Conservation (phyloP, 805 yeast species). For the Kodamaea kaohsiungensis region DNA sequence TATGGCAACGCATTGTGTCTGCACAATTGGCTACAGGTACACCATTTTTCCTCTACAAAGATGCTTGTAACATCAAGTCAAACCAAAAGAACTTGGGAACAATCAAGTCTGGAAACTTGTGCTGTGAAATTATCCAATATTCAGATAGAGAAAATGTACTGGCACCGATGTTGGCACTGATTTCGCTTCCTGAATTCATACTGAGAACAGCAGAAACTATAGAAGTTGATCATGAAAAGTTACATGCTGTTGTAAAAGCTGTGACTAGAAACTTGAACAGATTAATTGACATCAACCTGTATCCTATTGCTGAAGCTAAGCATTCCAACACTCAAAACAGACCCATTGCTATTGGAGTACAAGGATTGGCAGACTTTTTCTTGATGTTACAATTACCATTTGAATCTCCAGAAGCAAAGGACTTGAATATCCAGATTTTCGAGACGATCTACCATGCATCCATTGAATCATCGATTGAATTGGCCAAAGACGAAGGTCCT, state of each 20-base stretch:
- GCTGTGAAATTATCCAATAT: constrained; percentile 93
- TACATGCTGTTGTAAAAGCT: constrained; percentile 78
- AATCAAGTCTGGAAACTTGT: constrained; percentile 89
- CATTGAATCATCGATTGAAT: constrained; percentile 80
- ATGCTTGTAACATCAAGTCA: constrained; percentile 81
- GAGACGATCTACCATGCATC: constrained; percentile 97
- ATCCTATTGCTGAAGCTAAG: constrained; percentile 80
- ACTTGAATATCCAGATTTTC: constrained; percentile 79
- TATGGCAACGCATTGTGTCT: constrained; percentile 87
- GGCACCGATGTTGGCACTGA: constrained; percentile 90
- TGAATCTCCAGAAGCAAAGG: constrained; percentile 77
- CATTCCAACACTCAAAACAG: constrained; percentile 78
- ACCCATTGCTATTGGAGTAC: constrained; percentile 98
- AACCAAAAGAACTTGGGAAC: constrained; percentile 92
- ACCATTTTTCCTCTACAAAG: constrained; percentile 93
- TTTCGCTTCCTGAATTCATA: constrained; percentile 83
- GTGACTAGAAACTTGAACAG: constrained; percentile 76
- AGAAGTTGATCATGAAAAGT: constrained; percentile 66
- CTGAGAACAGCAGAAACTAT: constrained; percentile 23
- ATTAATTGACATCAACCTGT: constrained; percentile 81
- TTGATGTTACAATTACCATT: constrained; percentile 80
- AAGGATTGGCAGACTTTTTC: constrained; percentile 91
- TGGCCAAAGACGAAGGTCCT: constrained; percentile 68
- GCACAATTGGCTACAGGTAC: constrained; percentile 96
- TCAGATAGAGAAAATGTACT: constrained; percentile 92